Percentiles rank a stretch among this genome's conserved stretches.
Conservation (phyloP, 2,329 filamentous ascomycete genomes). For the Parastagonospora avenae region DNA sequence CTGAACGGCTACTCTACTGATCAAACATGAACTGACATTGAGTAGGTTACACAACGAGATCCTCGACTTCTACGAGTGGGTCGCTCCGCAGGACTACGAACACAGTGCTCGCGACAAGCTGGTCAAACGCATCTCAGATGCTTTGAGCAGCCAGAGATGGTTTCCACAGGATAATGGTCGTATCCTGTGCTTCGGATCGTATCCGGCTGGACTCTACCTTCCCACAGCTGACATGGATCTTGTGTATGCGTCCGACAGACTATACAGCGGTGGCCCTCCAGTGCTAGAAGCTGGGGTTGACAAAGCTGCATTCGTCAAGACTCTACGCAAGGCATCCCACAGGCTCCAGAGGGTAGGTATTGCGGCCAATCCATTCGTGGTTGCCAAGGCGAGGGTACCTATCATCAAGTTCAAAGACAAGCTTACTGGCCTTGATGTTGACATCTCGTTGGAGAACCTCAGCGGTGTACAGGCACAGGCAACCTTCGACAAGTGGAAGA, state of each 20-base stretch:
- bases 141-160: constrained; percentile 52
- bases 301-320: constrained; percentile 57
- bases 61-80: constrained; percentile 83
- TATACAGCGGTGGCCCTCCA: constrained; percentile 57
- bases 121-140: constrained; percentile 68
- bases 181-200: constrained; percentile 86
- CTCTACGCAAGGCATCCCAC: constrained; percentile 66
- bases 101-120: constrained; percentile 74
- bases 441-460: constrained; percentile 92
- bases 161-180: constrained; percentile 54
- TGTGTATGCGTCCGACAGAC: constrained; percentile 73
- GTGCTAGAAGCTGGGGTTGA: constrained; percentile 19
- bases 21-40: background rate
- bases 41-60: constrained; percentile 85
- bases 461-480: constrained; percentile 79
- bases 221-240: constrained; percentile 92
- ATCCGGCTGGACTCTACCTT: constrained; percentile 77
- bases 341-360: constrained; percentile 63
- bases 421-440: constrained; percentile 79
- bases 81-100: constrained; percentile 78
- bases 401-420: constrained; percentile 89
- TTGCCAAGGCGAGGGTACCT: constrained; percentile 80
- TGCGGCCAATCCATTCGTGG: constrained; percentile 65
- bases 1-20: background rate
- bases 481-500: constrained; percentile 82